phyloP scores from a whole-genome alignment of 2,329 filamentous ascomycete species.

The Clonostachys chloroleuca region DNA sequence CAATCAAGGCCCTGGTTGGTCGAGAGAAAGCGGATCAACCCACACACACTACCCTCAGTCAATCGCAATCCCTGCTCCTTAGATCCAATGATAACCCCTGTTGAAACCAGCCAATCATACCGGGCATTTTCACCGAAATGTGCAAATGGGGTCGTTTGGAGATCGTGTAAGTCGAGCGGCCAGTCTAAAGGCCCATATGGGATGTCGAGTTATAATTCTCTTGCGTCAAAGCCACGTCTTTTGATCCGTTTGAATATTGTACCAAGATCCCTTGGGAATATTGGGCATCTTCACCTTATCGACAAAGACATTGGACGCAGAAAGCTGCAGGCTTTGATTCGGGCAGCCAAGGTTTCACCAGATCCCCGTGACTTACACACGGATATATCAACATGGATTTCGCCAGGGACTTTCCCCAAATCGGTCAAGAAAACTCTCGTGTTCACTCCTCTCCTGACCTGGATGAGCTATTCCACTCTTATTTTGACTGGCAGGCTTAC shows the following conservation, averaged over 20 bases:
- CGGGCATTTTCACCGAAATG: conserved; percentile 20
- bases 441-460: conserved; percentile 24
- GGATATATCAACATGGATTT: conserved; percentile 29
- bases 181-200: conserved; percentile 19
- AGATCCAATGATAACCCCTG: background rate
- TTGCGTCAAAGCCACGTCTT: conserved; percentile 27
- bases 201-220: conserved; percentile 32
- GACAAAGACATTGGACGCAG: conserved; percentile 12
- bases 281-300: conserved; percentile 34
- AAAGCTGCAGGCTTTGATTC: conserved; percentile 28
- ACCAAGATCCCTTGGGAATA: conserved; percentile 25
- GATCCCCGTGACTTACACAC: conserved; percentile 31
- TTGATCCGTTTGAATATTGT: conserved; percentile 30
- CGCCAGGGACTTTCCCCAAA: conserved; percentile 23
- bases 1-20: too few relatives aligned
- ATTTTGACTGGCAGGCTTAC: conserved; percentile 31
- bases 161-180: conserved; percentile 31
- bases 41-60: too few relatives aligned
- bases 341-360: conserved; percentile 34
- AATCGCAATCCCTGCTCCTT: too few relatives aligned
- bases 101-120: conserved; percentile 9
- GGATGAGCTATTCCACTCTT: conserved; percentile 25
- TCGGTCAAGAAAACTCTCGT: conserved; percentile 28
- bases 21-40: too few relatives aligned
- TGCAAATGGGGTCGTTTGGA: conserved; percentile 10